Percentiles rank a stretch among this genome's conserved stretches.
These are phyloP conservation scores for Bisporella sp. DNA, from an alignment of 2,329 filamentous ascomycete genomes.

Conservation along the genomic window DNA sequence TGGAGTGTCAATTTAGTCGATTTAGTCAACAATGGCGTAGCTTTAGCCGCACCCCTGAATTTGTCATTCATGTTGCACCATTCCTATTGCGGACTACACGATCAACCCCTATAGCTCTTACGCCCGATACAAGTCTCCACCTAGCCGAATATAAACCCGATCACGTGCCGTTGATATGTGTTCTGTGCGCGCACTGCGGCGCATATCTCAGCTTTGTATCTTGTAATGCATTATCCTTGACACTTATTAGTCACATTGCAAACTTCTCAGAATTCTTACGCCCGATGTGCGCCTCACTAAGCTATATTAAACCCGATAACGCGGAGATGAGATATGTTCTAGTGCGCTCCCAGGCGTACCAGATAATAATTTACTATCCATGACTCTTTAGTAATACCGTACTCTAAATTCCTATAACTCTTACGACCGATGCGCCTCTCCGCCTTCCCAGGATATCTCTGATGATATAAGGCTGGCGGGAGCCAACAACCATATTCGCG, in stretches of 20 bases:
- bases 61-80: background rate
- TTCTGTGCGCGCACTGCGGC: background rate
- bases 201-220: background rate
- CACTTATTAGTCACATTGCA: no score
- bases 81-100: background rate
- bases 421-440: background rate
- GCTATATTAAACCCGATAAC: no score
- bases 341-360: no score
- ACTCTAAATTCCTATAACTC: background rate
- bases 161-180: background rate
- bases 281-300: no score
- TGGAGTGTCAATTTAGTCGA: background rate
- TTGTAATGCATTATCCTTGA: no score
- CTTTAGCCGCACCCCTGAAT: background rate
- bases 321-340: no score
- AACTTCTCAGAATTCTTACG: no score
- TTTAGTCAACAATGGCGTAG: no score
- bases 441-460: background rate
- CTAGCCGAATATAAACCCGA: background rate
- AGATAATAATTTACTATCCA: background rate
- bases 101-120: background rate
- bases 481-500: background rate
- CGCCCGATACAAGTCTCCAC: background rate
- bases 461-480: background rate
- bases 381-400: background rate